phyloP scores from a whole-genome alignment of 768 basidiomycete genomes.

The Boletus fagicola region DNA sequence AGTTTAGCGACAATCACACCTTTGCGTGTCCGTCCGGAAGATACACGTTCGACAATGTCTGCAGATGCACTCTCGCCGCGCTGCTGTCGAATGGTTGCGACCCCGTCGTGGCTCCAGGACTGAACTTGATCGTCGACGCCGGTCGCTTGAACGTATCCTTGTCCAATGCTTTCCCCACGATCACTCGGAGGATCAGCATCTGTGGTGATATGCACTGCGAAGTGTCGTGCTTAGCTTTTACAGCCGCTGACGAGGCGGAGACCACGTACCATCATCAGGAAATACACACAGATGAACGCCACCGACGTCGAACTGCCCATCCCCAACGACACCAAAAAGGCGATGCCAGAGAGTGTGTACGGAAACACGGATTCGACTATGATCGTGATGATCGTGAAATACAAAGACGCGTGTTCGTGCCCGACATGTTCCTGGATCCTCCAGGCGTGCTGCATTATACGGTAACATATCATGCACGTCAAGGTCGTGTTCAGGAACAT shows the following conservation, averaged over 20 bases:
- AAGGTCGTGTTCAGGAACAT: slow-evolving; percentile 18
- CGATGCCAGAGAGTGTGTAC: slow-evolving; percentile 24
- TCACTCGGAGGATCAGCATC: slow-evolving; percentile 26
- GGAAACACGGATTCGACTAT: slow-evolving; percentile 28
- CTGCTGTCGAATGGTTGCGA: background rate
- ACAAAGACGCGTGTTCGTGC: slow-evolving; percentile 13
- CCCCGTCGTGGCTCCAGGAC: background rate
- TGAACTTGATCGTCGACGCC: slow-evolving; percentile 12
- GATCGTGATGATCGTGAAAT: slow-evolving; percentile 12
- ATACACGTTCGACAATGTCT: background rate
- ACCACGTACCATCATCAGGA: slow-evolving; percentile 22
- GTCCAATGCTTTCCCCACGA: slow-evolving; percentile 16
- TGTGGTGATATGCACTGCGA: slow-evolving; percentile 30
- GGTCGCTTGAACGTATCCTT: background rate
- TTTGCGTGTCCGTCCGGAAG: background rate
- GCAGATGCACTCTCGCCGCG: background rate
- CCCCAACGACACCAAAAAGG: slow-evolving; percentile 23
- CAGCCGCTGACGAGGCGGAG: background rate
- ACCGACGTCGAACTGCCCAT: slow-evolving; percentile 11
- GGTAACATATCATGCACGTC: slow-evolving; percentile 26
- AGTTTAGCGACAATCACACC: background rate
- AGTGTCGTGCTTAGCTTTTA: background rate
- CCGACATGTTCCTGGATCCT: slow-evolving; percentile 12
- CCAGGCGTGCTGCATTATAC: slow-evolving; percentile 11
- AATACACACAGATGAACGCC: slow-evolving; percentile 13